Evolutionary conservation across 192 early-diverging fungal genomes (phyloP).

Genomic region (Pilobolus umbonatus): DNA sequence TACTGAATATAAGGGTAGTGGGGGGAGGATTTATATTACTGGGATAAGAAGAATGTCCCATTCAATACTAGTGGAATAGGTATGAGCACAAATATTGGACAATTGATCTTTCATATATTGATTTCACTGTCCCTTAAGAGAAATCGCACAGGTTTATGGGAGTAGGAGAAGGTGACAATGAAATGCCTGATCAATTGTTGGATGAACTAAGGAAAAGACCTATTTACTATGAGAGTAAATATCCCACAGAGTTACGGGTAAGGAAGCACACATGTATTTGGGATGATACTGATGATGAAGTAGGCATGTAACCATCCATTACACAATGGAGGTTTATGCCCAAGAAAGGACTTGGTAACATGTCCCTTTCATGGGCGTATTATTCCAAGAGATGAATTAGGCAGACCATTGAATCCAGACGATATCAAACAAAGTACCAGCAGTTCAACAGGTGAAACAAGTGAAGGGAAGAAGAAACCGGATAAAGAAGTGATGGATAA

Average conservation of each 20-base stretch:
- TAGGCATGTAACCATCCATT: constrained; percentile 61
- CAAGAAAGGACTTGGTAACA: constrained; percentile 56
- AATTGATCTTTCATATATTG: neutral
- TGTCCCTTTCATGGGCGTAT: constrained; percentile 65
- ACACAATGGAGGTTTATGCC: constrained; percentile 56
- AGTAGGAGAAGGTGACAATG: constrained; percentile 54
- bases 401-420: constrained; percentile 29
- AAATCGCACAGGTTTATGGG: constrained; percentile 61
- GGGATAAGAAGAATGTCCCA: constrained; percentile 53
- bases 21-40: constrained; percentile 63
- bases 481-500: constrained; percentile 8
- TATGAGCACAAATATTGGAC: constrained; percentile 12
- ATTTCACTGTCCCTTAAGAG: constrained; percentile 27
- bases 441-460: constrained; percentile 12
- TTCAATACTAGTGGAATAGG: constrained; percentile 53
- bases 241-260: constrained; percentile 44
- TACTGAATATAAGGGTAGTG: constrained; percentile 26
- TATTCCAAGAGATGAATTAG: constrained; percentile 55
- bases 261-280: neutral
- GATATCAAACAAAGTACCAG: constrained; percentile 11
- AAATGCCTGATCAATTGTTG: constrained; percentile 46
- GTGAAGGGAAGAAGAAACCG: neutral
- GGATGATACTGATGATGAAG: neutral
- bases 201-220: constrained; percentile 53
- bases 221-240: constrained; percentile 40